Evolutionary conservation across 2,329 filamentous ascomycete species (phyloP), one percentile per base, ranked within the genome.

Genomic region (Pseudogymnoascus sp.): DNA sequence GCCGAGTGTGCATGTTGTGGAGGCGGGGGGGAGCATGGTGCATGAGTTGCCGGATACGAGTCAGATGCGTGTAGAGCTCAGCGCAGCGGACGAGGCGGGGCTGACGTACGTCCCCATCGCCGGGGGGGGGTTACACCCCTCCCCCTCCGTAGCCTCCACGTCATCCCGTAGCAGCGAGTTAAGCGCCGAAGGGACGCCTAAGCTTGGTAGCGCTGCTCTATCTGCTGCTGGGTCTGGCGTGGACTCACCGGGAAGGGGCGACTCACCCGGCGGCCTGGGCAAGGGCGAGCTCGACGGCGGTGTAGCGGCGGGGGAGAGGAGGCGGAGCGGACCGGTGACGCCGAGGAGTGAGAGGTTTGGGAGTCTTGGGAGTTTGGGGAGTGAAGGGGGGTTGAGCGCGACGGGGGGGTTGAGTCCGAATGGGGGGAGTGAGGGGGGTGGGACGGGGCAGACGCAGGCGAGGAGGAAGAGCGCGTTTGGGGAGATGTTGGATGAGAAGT

Each of bases 401-500:
- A 40, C 38, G n/a, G 38, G 38, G 38, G 38, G 38, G 17, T 40
- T 40, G 17, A 40, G 38, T 40, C 38, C 38, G 3, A n/a, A 40
- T 40, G 38, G 2, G 15, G 35, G 35, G 35, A 15, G 13, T 36
- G 35, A 36, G 36, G 36, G 36, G 36, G 7, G 6, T 1, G 17
- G 7, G 9, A 7, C 2, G 5, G 38, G 38, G 10, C 1, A 2
- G 38, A 17, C 17, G 10, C 1, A 2, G 38, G 40, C 17, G 33
- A 63, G 64, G 60, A 65, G 68, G 66, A 72, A 62, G 61, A 72
- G 71, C 64, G 68, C 69, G 62, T 72, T 72, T 60, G 64, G 62
- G 28, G 71, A 72, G 60, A 67, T 65, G 19, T 63, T 71, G 64
- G 69, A 68, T 61, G 61, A 65, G 36, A 19, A 63, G 23, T 6